Evolutionary conservation across 2,329 filamentous ascomycete species (phyloP), one percentile per base, ranked within the genome.

Genomic region (Penicillium italicum): DNA sequence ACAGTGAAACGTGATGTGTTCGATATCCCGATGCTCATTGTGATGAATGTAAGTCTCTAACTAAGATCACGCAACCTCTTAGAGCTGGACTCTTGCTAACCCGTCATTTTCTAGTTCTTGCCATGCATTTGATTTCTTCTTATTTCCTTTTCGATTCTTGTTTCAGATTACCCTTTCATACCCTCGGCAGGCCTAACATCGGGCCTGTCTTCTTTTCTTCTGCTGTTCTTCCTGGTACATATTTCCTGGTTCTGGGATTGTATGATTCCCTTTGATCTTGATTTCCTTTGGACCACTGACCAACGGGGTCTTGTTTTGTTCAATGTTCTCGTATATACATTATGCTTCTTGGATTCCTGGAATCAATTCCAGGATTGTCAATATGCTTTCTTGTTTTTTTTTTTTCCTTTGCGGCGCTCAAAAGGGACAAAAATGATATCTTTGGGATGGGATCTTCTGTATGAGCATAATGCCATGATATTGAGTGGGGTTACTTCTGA

Each of bases 11-110:
- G 93, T 61, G 94, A 99, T 74, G 90, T 94, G 38, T 97, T 97
- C 77, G 93, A 97, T 77, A 96, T 97, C 74, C 94, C 94, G 22
- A 96, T 97, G 91, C 81, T 97, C 77, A 95, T 97, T 74, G 90
- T 97, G 69, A 93, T 97, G 80, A 97, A 97, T 78, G 94, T 97
- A 74, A 87, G 92, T 87, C 11, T 26, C 50, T 26, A 16, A 24
- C 50, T 20, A 14, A 14, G 30, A 18, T 30, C 24, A 22, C 14
- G 14, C 4, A 8, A 44, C 9, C 46, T n/a, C 1, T 31, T n/a
- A 28, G 6, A 20, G n/a, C 9, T 36, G 37, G 36, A 16, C 22
- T 43, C 18, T 26, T 46, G 50, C 64, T 66, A 47, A 65, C 50
- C 31, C 20, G 41, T 14, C 5, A 16, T n/a, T 30, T 44, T n/a